Conservation (phyloP, 2,329 filamentous ascomycete species). For the Penicillium brasilianum region DNA sequence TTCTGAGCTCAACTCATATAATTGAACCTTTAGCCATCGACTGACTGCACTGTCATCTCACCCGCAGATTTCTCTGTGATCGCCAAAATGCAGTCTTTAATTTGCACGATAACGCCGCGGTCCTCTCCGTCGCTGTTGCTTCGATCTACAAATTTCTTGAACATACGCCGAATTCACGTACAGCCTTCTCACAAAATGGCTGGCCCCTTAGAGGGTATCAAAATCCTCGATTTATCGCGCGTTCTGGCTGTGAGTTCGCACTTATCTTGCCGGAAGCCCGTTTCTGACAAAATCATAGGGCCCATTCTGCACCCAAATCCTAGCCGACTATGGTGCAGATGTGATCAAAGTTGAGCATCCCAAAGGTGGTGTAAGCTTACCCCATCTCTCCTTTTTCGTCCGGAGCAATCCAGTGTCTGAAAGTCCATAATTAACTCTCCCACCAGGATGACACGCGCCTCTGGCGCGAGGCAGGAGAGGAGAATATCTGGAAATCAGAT, state of each 20-base stretch:
- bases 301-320: slow-evolving; percentile 51
- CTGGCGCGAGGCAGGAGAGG: slow-evolving; percentile 39
- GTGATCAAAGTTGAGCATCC: slow-evolving; percentile 49
- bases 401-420: neutral
- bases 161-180: neutral
- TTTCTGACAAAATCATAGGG: slow-evolving; percentile 28
- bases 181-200: neutral
- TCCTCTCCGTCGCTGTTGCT: neutral
- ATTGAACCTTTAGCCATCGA: neutral
- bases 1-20: too few relatives aligned
- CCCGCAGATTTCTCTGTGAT: neutral
- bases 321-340: slow-evolving; percentile 53
- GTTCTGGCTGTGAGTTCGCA: slow-evolving; percentile 32
- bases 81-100: neutral
- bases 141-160: neutral
- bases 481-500: slow-evolving; percentile 32
- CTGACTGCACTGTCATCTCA: neutral
- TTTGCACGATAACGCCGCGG: neutral
- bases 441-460: slow-evolving; percentile 39
- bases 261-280: too few relatives aligned
- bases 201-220: slow-evolving; percentile 30
- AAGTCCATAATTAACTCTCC: neutral
- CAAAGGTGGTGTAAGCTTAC: slow-evolving; percentile 34
- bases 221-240: slow-evolving; percentile 38
- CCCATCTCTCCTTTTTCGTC: neutral